Conservation (phyloP, 345 rosid species). For the Eucalyptus brandiana region DNA sequence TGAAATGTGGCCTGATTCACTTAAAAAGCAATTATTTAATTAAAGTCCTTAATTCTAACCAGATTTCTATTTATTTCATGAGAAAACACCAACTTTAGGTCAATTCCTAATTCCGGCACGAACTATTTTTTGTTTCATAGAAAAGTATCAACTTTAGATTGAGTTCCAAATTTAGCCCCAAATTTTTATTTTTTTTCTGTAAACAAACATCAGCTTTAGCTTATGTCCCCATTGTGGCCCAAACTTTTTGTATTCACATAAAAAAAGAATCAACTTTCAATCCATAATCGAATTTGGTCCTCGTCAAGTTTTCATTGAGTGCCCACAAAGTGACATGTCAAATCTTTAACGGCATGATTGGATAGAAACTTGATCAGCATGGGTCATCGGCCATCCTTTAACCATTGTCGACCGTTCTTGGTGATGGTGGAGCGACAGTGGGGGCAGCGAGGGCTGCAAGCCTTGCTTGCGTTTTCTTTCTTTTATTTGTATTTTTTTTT, state of each 20-base stretch:
- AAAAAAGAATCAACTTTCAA: not conserved
- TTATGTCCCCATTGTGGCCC: not conserved
- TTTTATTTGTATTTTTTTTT: no score
- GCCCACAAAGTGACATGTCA: not conserved
- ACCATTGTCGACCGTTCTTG: not conserved
- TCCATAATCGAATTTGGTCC: no score
- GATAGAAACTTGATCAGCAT: not conserved
- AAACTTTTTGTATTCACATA: not conserved
- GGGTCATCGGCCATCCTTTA: not conserved
- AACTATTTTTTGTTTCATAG: no score
- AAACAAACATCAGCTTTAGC: no score
- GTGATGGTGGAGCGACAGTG: not conserved
- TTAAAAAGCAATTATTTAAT: not conserved
- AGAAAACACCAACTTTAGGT: not conserved
- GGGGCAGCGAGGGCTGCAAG: not conserved
- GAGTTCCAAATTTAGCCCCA: not conserved
- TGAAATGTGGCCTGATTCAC: not conserved
- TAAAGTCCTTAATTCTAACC: not conserved
- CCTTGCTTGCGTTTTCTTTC: not conserved
- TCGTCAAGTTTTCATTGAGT: not conserved
- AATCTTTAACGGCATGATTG: not conserved
- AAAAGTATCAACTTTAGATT: not conserved
- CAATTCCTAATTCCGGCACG: rapidly evolving
- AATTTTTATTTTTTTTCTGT: no score
- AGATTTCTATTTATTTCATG: rapidly evolving